Percentiles rank a stretch among this genome's conserved stretches.
phyloP scores from a whole-genome alignment of 1,284 basidiomycete species.

The Leccinum angustisporum region DNA sequence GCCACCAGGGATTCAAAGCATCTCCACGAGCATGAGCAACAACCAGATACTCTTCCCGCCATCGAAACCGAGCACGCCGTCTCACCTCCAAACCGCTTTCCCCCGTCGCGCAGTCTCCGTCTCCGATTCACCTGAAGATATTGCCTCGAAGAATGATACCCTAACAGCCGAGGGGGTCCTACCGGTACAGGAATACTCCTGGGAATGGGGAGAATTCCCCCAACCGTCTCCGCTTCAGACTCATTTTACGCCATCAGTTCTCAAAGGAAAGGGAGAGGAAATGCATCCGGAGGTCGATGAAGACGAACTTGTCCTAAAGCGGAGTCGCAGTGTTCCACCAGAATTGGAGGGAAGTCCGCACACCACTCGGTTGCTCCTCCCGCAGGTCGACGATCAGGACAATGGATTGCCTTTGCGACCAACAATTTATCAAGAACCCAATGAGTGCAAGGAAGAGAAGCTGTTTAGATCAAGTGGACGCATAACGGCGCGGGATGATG shows the following conservation, averaged over 20 bases:
- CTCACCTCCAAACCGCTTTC: constrained; percentile 27
- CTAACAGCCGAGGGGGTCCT: constrained; percentile 9
- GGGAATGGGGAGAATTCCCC: constrained; percentile 88
- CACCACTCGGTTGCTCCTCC: constrained; percentile 33
- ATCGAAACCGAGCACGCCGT: constrained; percentile 16
- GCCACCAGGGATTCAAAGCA: background rate
- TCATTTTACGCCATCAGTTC: constrained; percentile 43
- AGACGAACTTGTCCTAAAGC: constrained; percentile 28
- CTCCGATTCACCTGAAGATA: constrained; percentile 27
- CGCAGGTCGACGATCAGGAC: constrained; percentile 35
- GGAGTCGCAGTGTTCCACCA: constrained; percentile 60
- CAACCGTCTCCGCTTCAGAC: constrained; percentile 66
- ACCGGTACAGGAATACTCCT: constrained; percentile 65
- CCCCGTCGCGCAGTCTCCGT: constrained; percentile 23
- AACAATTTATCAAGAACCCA: background rate
- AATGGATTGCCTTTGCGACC: constrained; percentile 7
- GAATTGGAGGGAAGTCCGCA: constrained; percentile 45
- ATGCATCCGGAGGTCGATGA: constrained; percentile 27
- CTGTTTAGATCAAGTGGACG: constrained; percentile 51
- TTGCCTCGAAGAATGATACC: constrained; percentile 12
- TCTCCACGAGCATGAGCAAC: constrained; percentile 5
- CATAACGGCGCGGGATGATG: constrained; percentile 49
- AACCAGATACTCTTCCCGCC: constrained; percentile 25
- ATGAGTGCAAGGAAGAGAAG: constrained; percentile 10
- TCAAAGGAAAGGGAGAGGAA: constrained; percentile 21